Conservation (phyloP, 441 rosid species). For the Eugenia klotzschiana region DNA sequence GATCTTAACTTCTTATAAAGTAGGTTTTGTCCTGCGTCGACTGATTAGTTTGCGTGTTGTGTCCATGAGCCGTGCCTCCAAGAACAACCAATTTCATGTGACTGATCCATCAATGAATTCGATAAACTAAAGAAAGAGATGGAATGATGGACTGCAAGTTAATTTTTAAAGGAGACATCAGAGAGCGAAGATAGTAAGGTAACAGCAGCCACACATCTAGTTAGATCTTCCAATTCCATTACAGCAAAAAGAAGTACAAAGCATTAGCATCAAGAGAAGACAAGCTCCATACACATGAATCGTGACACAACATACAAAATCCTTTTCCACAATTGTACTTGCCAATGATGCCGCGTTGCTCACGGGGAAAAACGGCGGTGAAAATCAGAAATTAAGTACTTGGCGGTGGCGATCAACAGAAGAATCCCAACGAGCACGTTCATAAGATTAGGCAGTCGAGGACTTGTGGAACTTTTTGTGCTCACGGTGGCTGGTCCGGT, state of each 20-base stretch:
- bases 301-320: not conserved
- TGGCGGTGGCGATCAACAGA: not conserved
- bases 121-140: not conserved
- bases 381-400: not conserved
- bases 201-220: not conserved
- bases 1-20: not conserved
- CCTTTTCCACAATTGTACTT: not conserved
- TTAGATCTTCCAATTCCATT: not conserved
- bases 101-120: not conserved
- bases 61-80: not conserved
- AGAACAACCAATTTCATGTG: not conserved
- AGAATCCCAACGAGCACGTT: not conserved
- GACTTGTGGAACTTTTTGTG: not conserved
- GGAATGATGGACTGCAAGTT: not conserved
- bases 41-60: not conserved
- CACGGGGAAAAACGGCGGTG: not conserved
- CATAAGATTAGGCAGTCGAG: not conserved
- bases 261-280: not conserved
- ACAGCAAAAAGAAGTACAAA: not conserved
- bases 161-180: not conserved
- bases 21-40: not conserved
- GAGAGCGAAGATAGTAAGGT: not conserved
- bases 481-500: not conserved
- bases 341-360: not conserved
- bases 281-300: not conserved